Conservation (phyloP, 306 rosid genomes). For the Erythrophleum fordii region DNA sequence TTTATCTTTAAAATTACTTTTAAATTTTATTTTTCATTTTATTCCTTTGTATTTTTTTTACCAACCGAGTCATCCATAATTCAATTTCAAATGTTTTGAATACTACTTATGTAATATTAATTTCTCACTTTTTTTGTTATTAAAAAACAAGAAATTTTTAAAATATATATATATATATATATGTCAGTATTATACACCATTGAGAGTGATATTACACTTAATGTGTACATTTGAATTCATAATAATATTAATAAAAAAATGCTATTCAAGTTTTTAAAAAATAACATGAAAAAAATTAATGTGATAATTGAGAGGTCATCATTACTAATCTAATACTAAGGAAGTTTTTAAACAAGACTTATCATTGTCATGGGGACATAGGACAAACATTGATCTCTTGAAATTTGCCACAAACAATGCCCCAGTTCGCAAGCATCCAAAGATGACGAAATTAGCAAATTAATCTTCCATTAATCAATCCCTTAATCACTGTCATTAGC, state of each 20-base stretch:
- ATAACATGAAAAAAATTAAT: background rate
- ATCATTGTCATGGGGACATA: conserved; percentile 37
- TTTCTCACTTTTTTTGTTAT: background rate
- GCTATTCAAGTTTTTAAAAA: background rate
- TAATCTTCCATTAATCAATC: conserved; percentile 25
- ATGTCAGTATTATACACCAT: too few species aligned
- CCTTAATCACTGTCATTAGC: conserved; percentile 1
- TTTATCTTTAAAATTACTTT: too few species aligned
- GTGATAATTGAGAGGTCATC: conserved; percentile 21
- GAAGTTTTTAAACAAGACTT: conserved; percentile 37
- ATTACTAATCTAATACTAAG: background rate
- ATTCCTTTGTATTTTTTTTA: too few species aligned
- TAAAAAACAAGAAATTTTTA: too few species aligned
- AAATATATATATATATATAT: too few species aligned
- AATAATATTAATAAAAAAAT: background rate
- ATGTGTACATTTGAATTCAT: background rate
- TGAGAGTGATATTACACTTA: background rate
- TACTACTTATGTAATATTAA: background rate
- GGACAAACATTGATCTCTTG: conserved; percentile 35
- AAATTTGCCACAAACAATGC: conserved; percentile 39
- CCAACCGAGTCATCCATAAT: too few species aligned
- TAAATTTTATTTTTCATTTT: too few species aligned
- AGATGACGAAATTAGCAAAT: conserved; percentile 38
- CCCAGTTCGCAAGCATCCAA: conserved; percentile 40
- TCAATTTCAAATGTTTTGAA: background rate